A percentile compares a stretch with the other conserved stretches of the same genome.
Conservation (phyloP, 1,139 yeast species). For the Taiozyma sp. region DNA sequence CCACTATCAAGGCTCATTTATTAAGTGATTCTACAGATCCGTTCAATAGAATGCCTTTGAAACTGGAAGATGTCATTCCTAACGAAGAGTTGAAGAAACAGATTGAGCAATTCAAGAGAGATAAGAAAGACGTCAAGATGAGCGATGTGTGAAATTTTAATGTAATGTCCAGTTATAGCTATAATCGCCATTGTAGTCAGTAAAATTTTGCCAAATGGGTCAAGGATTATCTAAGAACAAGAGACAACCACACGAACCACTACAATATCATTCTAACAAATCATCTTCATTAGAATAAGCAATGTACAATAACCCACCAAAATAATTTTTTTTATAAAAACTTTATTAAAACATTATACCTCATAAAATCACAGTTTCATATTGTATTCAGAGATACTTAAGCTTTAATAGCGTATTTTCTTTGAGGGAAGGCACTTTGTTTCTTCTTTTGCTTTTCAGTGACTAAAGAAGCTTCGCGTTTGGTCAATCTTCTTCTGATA, state of each 20-base stretch:
- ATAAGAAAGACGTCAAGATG: constrained; percentile 16
- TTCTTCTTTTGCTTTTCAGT: constrained; percentile 91
- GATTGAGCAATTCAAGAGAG: constrained; percentile 43
- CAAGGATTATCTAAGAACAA: no score
- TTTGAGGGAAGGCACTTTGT: constrained; percentile 95
- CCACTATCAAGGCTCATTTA: constrained; percentile 90
- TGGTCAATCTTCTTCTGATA: constrained; percentile 94
- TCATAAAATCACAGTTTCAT: constrained; percentile 2
- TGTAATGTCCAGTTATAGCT: neutral
- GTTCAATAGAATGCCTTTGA: constrained; percentile 87
- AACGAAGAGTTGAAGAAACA: constrained; percentile 58
- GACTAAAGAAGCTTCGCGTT: constrained; percentile 73
- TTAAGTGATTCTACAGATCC: constrained; percentile 96
- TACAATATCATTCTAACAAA: neutral
- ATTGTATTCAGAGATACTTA: constrained; percentile 34
- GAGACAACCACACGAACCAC: neutral
- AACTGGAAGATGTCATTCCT: constrained; percentile 80
- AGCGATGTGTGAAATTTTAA: constrained; percentile 11
- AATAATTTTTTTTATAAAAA: constrained; percentile 18
- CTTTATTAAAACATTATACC: constrained; percentile 6
- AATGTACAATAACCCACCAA: constrained; percentile 13
- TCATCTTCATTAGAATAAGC: neutral
- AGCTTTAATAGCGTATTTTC: constrained; percentile 98
- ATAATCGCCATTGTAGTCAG: neutral
- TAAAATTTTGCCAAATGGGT: neutral